These are phyloP conservation scores for Edaphochlamys debaryana DNA, from an alignment of 139 green algal species.

Conservation along the genomic window DNA sequence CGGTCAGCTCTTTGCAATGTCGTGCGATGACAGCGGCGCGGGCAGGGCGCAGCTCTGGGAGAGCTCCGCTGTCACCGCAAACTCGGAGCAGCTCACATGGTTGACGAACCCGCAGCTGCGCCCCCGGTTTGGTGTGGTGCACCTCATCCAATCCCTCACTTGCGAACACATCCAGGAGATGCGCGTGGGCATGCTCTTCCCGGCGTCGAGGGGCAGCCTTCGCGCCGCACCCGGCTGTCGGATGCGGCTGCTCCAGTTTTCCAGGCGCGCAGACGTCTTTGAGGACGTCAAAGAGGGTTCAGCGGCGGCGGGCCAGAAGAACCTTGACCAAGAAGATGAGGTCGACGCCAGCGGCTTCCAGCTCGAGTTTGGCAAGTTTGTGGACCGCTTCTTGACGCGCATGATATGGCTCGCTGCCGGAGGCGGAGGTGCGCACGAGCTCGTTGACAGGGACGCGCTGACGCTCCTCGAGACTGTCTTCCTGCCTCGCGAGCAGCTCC, in stretches of 20 bases:
- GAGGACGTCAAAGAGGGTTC: too few relatives aligned
- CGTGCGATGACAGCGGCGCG: too few relatives aligned
- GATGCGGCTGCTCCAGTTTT: neutral
- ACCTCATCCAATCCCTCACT: neutral
- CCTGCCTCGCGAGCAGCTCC: neutral
- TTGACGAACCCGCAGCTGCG: too few relatives aligned
- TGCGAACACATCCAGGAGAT: neutral
- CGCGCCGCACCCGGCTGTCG: neutral
- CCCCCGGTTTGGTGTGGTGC: neutral
- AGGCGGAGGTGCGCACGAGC: too few relatives aligned
- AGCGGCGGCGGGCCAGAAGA: too few relatives aligned
- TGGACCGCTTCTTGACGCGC: neutral
- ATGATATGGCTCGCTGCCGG: neutral
- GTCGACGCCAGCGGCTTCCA: neutral
- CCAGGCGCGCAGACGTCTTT: too few relatives aligned
- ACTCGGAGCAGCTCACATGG: too few relatives aligned
- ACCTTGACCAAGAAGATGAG: neutral
- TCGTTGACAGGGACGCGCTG: neutral
- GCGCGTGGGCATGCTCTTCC: neutral
- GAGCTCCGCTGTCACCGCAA: too few relatives aligned
- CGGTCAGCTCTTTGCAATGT: too few relatives aligned
- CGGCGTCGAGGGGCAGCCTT: neutral
- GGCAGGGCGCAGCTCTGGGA: too few relatives aligned
- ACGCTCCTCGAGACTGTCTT: neutral
- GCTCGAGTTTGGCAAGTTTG: too few relatives aligned